These are phyloP conservation scores for Ogataea degrootiae DNA, from an alignment of 805 yeast genomes.

Conservation along the genomic window DNA sequence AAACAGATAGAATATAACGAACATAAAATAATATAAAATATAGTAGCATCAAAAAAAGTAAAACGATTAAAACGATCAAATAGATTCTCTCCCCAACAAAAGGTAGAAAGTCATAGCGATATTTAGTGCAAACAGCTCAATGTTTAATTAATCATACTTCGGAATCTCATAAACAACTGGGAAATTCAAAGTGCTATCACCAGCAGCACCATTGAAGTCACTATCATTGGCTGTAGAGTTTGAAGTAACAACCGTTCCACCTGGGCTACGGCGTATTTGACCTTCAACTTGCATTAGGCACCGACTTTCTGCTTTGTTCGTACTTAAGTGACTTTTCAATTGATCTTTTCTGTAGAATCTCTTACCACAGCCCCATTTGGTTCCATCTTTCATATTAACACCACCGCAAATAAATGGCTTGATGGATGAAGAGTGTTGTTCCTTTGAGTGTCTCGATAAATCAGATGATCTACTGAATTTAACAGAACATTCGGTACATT, in stretches of 20 bases:
- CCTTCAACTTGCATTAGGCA: constrained; percentile 9
- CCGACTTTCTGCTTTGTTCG: constrained; percentile 19
- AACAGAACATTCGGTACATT: constrained; percentile 17
- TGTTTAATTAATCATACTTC: constrained; percentile 1
- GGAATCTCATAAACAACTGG: constrained; percentile 12
- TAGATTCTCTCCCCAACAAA: too few species aligned
- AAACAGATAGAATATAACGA: too few species aligned
- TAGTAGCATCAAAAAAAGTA: too few species aligned
- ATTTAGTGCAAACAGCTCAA: too few species aligned
- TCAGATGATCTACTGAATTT: constrained; percentile 19
- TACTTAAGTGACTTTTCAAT: constrained; percentile 21
- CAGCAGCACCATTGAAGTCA: background rate
- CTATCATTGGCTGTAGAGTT: background rate
- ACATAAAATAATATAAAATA: too few species aligned
- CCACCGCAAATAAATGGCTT: constrained; percentile 23
- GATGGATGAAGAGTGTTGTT: constrained; percentile 17
- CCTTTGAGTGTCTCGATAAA: constrained; percentile 20
- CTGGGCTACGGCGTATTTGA: background rate
- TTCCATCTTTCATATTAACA: constrained; percentile 14
- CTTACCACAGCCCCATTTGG: constrained; percentile 23
- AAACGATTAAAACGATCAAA: too few species aligned
- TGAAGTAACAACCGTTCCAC: background rate
- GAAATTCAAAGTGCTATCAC: background rate
- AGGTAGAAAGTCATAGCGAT: too few species aligned
- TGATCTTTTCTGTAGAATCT: constrained; percentile 22